Conservation (phyloP, 1,284 basidiomycete genomes). For the Cryptococcus sp. region DNA sequence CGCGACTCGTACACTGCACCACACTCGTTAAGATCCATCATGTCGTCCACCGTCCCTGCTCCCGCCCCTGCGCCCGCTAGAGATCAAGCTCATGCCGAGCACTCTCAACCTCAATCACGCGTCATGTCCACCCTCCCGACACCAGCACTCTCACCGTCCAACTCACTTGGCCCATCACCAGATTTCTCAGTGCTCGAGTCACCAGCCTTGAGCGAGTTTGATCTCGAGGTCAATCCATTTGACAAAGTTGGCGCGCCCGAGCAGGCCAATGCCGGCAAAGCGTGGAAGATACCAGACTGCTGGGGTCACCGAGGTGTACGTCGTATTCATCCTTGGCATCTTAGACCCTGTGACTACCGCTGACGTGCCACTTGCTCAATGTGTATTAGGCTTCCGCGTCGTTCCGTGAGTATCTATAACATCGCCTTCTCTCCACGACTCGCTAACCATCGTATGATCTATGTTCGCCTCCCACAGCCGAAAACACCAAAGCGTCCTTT, state of each 20-base stretch:
- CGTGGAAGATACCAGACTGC: slow-evolving; percentile 62
- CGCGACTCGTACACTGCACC: no score
- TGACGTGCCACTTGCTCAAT: not conserved
- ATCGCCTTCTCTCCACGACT: not conserved
- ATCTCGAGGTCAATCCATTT: slow-evolving; percentile 18
- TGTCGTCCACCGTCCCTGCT: not conserved
- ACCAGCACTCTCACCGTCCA: slow-evolving; percentile 28
- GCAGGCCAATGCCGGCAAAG: slow-evolving; percentile 3
- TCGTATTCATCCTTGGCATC: slow-evolving; percentile 30
- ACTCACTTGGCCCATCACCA: slow-evolving; percentile 28
- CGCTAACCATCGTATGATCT: not conserved
- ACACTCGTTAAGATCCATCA: not conserved
- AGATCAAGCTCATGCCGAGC: not conserved
- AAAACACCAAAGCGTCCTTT: slow-evolving; percentile 91
- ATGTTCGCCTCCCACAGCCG: slow-evolving; percentile 53
- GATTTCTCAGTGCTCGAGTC: slow-evolving; percentile 31
- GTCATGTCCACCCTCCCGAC: slow-evolving; percentile 15
- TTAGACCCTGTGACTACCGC: not conserved
- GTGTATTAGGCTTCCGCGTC: slow-evolving; percentile 70
- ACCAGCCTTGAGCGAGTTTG: slow-evolving; percentile 29
- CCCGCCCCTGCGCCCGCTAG: not conserved
- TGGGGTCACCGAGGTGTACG: slow-evolving; percentile 93
- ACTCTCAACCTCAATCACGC: not conserved
- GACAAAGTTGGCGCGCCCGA: not conserved
- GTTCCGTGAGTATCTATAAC: slow-evolving; percentile 57